These are phyloP conservation scores for Saccharomycopsis oosterbeekiorum DNA, from an alignment of 805 yeast species.

Conservation along the genomic window DNA sequence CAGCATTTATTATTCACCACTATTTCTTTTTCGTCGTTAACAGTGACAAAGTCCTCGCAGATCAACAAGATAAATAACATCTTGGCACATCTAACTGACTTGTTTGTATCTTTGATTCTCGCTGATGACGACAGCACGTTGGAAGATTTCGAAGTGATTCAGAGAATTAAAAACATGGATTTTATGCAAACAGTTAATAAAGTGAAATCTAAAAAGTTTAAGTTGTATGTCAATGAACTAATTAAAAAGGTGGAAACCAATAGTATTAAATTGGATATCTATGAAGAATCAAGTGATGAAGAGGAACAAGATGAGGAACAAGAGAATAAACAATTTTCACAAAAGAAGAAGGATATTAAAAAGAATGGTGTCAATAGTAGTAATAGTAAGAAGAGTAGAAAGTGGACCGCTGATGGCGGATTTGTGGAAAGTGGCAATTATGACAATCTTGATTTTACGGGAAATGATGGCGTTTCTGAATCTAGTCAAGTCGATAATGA, in stretches of 20 bases:
- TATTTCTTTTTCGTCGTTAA: constrained; percentile 7
- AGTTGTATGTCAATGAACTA: constrained; percentile 19
- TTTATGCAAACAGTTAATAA: constrained; percentile 11
- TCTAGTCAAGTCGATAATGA: constrained; percentile 3
- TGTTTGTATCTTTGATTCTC: constrained; percentile 31
- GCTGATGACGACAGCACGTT: constrained; percentile 30
- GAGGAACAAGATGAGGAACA: constrained; percentile 13
- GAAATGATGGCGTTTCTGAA: not conserved
- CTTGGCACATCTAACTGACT: constrained; percentile 9
- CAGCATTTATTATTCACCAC: constrained; percentile 6
- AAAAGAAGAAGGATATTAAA: not conserved
- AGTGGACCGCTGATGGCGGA: constrained; percentile 16
- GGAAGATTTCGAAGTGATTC: constrained; percentile 35
- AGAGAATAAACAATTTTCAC: not conserved
- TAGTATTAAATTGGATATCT: constrained; percentile 13
- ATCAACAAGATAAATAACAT: constrained; percentile 5
- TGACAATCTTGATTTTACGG: constrained; percentile 17
- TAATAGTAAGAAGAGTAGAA: constrained; percentile 10
- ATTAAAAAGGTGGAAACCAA: constrained; percentile 20
- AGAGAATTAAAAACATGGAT: constrained; percentile 39
- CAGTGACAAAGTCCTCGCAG: constrained; percentile 4
- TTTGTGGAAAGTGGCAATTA: constrained; percentile 6
- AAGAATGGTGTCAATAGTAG: not conserved
- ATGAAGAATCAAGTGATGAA: constrained; percentile 18
- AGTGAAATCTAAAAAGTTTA: constrained; percentile 19